phyloP scores from a whole-genome alignment of 139 green algal genomes.

The Yamagishiella unicocca region DNA sequence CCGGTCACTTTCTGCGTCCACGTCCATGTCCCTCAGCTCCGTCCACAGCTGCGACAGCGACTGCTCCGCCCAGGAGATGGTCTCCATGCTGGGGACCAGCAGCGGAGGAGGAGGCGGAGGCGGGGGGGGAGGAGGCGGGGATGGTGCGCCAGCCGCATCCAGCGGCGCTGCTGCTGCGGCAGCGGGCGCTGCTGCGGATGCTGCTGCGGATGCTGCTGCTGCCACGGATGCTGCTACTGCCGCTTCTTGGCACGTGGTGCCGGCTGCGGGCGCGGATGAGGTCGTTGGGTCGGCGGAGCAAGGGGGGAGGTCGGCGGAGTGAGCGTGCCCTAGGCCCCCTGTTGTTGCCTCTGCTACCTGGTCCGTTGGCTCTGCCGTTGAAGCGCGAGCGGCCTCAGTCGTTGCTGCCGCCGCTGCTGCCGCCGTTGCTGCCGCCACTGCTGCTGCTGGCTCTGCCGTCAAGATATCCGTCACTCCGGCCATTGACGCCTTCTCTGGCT shows the following conservation, averaged over 20 bases:
- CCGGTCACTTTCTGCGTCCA: neutral
- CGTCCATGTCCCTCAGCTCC: neutral
- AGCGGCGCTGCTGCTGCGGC: neutral
- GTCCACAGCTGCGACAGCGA: neutral
- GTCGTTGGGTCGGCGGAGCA: too few species aligned
- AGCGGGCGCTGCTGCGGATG: neutral
- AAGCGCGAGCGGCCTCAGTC: too few species aligned
- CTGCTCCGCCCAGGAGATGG: neutral
- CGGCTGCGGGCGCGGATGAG: too few species aligned
- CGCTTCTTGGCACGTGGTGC: too few species aligned
- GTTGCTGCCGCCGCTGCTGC: neutral
- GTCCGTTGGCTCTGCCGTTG: too few species aligned
- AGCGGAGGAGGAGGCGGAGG: neutral
- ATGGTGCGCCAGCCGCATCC: neutral
- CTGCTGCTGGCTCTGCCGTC: neutral
- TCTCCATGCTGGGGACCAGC: neutral
- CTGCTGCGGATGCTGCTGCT: neutral
- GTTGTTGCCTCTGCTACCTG: too few species aligned
- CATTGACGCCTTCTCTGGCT: too few species aligned
- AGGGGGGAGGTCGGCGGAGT: too few species aligned
- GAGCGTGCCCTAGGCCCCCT: too few species aligned
- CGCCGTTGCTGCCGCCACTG: neutral
- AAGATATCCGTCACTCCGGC: too few species aligned
- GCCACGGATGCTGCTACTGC: slow-evolving; percentile 1
- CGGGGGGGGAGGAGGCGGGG: neutral